phyloP scores from a whole-genome alignment of 768 basidiomycete genomes.

The Rhizopogon rudus region DNA sequence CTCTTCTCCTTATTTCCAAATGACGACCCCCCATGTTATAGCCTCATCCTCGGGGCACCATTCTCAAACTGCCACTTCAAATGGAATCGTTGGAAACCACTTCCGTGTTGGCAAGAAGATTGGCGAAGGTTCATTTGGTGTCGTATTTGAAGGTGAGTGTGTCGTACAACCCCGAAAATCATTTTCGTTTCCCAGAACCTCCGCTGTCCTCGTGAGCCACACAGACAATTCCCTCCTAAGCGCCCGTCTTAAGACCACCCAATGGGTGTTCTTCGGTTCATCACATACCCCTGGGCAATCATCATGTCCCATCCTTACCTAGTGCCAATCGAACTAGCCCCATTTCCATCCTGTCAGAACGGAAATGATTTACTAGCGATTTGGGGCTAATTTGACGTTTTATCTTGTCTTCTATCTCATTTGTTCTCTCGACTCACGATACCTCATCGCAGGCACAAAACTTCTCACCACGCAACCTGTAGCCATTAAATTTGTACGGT shows the following conservation, averaged over 20 bases:
- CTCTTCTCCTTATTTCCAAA: slow-evolving; percentile 22
- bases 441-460: slow-evolving; percentile 61
- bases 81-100: slow-evolving; percentile 75
- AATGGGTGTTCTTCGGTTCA: slow-evolving; percentile 6
- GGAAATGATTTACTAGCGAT: neutral
- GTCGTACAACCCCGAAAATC: neutral
- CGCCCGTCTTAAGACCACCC: slow-evolving; percentile 9
- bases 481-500: slow-evolving; percentile 93
- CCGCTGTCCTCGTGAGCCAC: neutral
- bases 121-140: slow-evolving; percentile 98
- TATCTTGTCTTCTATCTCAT: neutral
- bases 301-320: neutral
- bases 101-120: slow-evolving; percentile 97
- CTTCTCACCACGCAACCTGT: slow-evolving; percentile 82
- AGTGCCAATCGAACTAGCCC: slow-evolving; percentile 4
- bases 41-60: slow-evolving; percentile 72
- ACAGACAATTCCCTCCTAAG: neutral
- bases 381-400: neutral
- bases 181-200: slow-evolving; percentile 1
- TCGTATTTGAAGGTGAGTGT: slow-evolving; percentile 86
- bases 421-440: slow-evolving; percentile 9
- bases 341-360: slow-evolving; percentile 7
- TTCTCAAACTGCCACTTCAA: slow-evolving; percentile 55
- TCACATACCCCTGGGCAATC: neutral
- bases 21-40: slow-evolving; percentile 84